Evolutionary conservation across 208 protist genomes (phyloP), one percentile per base, ranked within the genome.

Genomic region (Wallacemonas sp.): DNA sequence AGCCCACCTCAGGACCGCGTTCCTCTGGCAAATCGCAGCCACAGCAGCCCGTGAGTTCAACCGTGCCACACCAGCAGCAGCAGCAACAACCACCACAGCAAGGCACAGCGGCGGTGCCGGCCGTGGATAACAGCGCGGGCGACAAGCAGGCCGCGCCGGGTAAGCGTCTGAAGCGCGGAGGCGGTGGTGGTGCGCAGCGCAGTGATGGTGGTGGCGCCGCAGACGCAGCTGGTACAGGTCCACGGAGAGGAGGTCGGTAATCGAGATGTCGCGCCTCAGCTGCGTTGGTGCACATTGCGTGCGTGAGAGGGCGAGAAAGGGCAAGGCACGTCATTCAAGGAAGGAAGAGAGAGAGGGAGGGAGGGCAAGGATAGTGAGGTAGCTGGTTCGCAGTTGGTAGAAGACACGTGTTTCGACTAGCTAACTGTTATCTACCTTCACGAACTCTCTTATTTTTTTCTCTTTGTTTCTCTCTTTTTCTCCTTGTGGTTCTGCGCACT

Each of bases 91-190:
- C 41, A 49, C 44, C 12, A 45, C 64, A 68, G 54, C 68, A 71
- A 19, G 45, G 59, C 33, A 46, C 60, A 56, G 62, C 47, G 63
- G 68, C 19, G 63, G 64, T 85, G 62, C 54, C 79, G 0, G 70
- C 77, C 0, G 80, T 87, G 24, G 80, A 86, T 45, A 66, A 59
- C 55, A 77, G 66, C 61, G 58, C 72, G 0, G 76, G 77, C 31
- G 74, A 82, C 51, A 74, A 77, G 49, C 75, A 44, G 45, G 34
- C 60, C 12, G 30, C 39, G 45, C 12, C 30, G 9, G 30, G 56
- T 2, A 83, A 79, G 65, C 75, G 79, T 47, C 66, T 90, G 19
- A 80, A 77, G 22, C 76, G 84, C 19, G 80, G 84, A 28, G 77
- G 84, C 33, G 79, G 72, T 27, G 70, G 61, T 17, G 34, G 72